Evolutionary conservation across 2,329 filamentous ascomycete genomes (phyloP), one percentile per base, ranked within the genome.

Genomic region (Zymoseptoria ardabiliae): DNA sequence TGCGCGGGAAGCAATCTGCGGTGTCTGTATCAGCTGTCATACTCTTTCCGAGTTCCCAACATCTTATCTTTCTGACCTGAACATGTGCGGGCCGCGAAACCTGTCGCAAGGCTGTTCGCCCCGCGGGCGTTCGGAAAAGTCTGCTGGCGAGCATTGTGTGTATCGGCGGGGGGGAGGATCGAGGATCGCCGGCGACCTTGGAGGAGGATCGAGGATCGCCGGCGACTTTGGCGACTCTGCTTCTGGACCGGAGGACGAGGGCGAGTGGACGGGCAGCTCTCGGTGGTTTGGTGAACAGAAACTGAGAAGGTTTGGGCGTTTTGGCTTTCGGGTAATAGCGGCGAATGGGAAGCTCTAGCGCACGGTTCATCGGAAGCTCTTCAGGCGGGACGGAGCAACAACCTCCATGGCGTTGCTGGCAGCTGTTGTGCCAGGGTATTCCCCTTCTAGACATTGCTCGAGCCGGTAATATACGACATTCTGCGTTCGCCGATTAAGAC

Each of bases 81-180:
- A 54, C 59, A 56, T 61, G 65, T 59, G 63, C 59, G 55, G 61
- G 63, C 49, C 63, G 57, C 53, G 61, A 55, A 58, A 59, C 49
- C 50, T 62, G 61, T 30, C 57, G 59, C 45, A 64, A 50, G 60
- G 58, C 60, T 57, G 62, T 60, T 50, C 62, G 61, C 58, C 58
- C 56, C 28, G 57, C 54, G 53, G 62, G 56, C 54, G 61, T 58
- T 55, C 58, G 53, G 35, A n/a, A 45, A 54, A 63, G 53, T 48
- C 57, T 52, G 58, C 61, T 63, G 54, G 60, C 61, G 55, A 65
- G 57, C 61, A 65, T 65, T 25, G 35, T 57, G 19, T 17, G 35
- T 45, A 45, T 45, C 13, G 35, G 6, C 17, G 35, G 35, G 5
- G 4, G 11, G 35, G 7, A n/a, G 22, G 25, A 28, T 20, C 11